Evolutionary conservation across 768 basidiomycete species (phyloP), one percentile per base, ranked within the genome.

Genomic region (Lactarius tabidus): DNA sequence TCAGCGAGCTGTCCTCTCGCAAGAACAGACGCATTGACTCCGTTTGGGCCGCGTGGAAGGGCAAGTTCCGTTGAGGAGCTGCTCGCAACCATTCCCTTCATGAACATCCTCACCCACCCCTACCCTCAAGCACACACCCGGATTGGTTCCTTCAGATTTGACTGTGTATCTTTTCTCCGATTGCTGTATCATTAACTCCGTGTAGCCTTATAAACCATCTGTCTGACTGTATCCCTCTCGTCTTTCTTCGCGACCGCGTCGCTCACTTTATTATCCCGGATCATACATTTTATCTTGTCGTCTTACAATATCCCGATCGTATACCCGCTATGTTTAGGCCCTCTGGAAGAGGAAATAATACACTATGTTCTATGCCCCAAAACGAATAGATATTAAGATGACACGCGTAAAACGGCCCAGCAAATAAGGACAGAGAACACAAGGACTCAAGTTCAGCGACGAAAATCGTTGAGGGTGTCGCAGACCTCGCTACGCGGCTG

Each of bases 1-100:
- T 82, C 72, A 75, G 80, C 63, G 80, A 83, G 71, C 74, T 86
- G 68, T 81, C 77, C 67, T 76, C 79, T 57, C 82, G 79, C 63
- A 80, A 83, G 63, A 81, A 81, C 72, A 79, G 81, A 71, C 79
- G 80, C 59, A 80, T 85, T 61, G 87, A 89, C 73, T 80, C 76
- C 53, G 74, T 87, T 70, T 90, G 86, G 85, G 78, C 75, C 60
- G 76, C 80, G 33, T 82, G 80, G 81, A 76, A 72, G 64, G 72
- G 75, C 45, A 62, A 54, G 52, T 62, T 69, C 59, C 67, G 65
- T 39, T 69, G 45, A 68, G 55, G 23, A 38, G 7, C 18, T 17
- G 5, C 57, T 43, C 2, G 35, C 39, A 45, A 14, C 35, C 20
- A 14, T 3, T 5, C 52, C 29, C 41, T n/a, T n/a, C n/a, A n/a